Conservation (phyloP, 352 stramenopile species). For the Phytophthora agathidicida region DNA sequence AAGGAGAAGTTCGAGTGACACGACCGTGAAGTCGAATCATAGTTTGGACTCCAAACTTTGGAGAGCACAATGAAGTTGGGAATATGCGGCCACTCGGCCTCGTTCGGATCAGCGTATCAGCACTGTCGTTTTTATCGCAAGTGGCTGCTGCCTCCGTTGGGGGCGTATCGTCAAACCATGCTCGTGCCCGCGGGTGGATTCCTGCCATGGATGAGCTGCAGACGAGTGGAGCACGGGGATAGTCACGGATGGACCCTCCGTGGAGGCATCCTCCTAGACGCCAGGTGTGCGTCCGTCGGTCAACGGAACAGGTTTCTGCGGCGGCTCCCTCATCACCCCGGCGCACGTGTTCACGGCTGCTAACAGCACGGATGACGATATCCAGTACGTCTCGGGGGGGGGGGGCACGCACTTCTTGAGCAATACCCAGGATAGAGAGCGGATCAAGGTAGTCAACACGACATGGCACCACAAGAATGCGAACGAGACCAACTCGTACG, state of each 20-base stretch:
- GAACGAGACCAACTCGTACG: too few species aligned
- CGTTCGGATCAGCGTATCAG: not conserved
- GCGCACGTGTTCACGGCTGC: constrained; percentile 6
- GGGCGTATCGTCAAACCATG: not conserved
- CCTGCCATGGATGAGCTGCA: constrained; percentile 1
- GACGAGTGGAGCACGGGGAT: too few species aligned
- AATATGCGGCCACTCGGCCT: constrained; percentile 29
- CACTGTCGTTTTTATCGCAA: constrained; percentile 1
- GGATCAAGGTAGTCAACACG: constrained; percentile 5
- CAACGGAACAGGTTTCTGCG: constrained; percentile 9
- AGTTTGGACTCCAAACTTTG: too few species aligned
- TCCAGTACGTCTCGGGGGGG: constrained; percentile 6
- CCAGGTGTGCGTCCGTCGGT: too few species aligned
- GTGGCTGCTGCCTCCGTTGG: not conserved
- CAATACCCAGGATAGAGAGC: constrained; percentile 3
- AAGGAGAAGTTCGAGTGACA: constrained; percentile 43
- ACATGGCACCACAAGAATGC: too few species aligned
- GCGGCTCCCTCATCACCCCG: constrained; percentile 5
- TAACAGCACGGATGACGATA: not conserved
- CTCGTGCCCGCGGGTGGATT: not conserved
- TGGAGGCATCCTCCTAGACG: too few species aligned
- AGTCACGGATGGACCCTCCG: too few species aligned
- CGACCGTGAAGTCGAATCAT: constrained; percentile 40
- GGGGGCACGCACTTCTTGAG: constrained; percentile 4
- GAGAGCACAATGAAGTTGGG: constrained; percentile 32